Conservation (phyloP, 768 basidiomycete species). For the Auricularia auricula-judae region DNA sequence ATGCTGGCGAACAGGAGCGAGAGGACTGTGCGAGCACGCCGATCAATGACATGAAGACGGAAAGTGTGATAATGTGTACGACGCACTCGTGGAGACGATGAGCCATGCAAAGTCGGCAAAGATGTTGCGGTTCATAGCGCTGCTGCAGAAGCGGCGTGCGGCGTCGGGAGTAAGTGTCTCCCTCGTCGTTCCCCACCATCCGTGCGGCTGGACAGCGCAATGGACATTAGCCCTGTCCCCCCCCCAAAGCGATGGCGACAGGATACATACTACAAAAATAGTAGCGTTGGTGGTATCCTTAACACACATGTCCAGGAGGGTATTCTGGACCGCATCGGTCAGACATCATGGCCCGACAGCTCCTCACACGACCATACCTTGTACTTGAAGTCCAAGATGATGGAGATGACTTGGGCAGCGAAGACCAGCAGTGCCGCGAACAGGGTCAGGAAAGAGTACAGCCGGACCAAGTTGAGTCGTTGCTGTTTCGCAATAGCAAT, state of each 20-base stretch:
- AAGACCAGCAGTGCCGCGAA: conserved; percentile 37
- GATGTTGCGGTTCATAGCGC: conserved; percentile 50
- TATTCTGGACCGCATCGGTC: conserved; percentile 21
- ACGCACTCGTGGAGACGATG: conserved; percentile 47
- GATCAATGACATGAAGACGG: neutral
- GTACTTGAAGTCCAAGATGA: conserved; percentile 54
- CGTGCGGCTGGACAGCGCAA: conserved; percentile 20
- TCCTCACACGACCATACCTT: conserved; percentile 34
- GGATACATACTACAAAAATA: conserved; percentile 22
- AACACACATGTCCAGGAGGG: conserved; percentile 48
- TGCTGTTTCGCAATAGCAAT: conserved; percentile 27
- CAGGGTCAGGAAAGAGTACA: conserved; percentile 43
- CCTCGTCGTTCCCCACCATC: conserved; percentile 41
- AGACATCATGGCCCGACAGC: neutral
- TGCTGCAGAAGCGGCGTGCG: conserved; percentile 32
- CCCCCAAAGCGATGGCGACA: neutral
- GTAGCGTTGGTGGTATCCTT: conserved; percentile 24
- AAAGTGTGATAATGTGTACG: neutral
- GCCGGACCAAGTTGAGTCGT: conserved; percentile 39
- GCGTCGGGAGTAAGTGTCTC: conserved; percentile 9
- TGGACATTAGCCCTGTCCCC: no score
- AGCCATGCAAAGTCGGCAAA: conserved; percentile 59
- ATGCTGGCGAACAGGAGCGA: conserved; percentile 51
- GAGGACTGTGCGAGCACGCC: conserved; percentile 30
- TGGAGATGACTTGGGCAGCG: conserved; percentile 41